phyloP scores from a whole-genome alignment of 192 early-diverging fungal species.

The Entomortierella parvispora region DNA sequence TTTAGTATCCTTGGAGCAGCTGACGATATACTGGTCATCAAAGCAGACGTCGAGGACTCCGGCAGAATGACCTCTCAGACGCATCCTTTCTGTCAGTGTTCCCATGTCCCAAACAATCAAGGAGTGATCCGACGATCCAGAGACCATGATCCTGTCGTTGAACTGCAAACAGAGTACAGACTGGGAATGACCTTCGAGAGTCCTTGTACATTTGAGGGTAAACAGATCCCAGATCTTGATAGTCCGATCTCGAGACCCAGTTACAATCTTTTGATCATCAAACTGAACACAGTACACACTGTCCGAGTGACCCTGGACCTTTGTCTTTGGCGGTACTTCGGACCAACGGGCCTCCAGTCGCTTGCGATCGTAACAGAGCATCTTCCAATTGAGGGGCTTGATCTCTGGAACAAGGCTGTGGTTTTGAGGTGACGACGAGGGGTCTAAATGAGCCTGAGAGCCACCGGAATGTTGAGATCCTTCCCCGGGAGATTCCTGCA shows the following conservation, averaged over 20 bases:
- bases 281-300: slow-evolving; percentile 95
- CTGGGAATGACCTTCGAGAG: slow-evolving; percentile 71
- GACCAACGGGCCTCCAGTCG: slow-evolving; percentile 71
- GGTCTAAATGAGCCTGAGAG: background rate
- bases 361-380: slow-evolving; percentile 74
- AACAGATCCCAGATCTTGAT: slow-evolving; percentile 87
- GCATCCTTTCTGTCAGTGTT: slow-evolving; percentile 48
- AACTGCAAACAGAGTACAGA: slow-evolving; percentile 87
- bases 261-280: slow-evolving; percentile 76
- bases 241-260: slow-evolving; percentile 80
- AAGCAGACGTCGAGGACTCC: slow-evolving; percentile 93
- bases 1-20: slow-evolving; percentile 93
- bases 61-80: slow-evolving; percentile 77
- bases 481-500: no score
- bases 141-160: slow-evolving; percentile 75
- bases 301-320: slow-evolving; percentile 81
- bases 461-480: slow-evolving; percentile 1
- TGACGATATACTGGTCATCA: slow-evolving; percentile 74
- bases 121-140: slow-evolving; percentile 88
- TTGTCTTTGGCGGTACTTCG: slow-evolving; percentile 55
- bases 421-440: background rate
- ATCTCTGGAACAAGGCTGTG: background rate
- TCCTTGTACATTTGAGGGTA: slow-evolving; percentile 64
- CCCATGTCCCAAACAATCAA: slow-evolving; percentile 88
- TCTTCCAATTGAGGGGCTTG: slow-evolving; percentile 69